Evolutionary conservation across 495 filamentous ascomycete genomes (phyloP).

Genomic region (Talaromyces thailandensis): DNA sequence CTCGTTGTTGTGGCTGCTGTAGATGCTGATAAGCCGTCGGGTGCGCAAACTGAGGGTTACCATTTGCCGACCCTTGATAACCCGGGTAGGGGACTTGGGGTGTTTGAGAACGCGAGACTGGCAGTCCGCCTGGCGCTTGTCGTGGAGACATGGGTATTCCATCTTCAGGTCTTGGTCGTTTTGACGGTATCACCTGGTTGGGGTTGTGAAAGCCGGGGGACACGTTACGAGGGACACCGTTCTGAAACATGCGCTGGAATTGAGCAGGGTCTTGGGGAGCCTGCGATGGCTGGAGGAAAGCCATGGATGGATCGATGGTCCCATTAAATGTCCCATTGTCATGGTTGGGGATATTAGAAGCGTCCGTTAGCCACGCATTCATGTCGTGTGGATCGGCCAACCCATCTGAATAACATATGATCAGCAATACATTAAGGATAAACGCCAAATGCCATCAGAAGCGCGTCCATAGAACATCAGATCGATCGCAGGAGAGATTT

Average conservation of each 20-base stretch:
- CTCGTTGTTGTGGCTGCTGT: conserved; percentile 67
- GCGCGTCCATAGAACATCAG: not conserved
- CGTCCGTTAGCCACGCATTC: conserved; percentile 79
- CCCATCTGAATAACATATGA: conserved; percentile 40
- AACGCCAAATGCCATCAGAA: not conserved
- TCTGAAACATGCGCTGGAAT: conserved; percentile 62
- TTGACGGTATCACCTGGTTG: conserved; percentile 80
- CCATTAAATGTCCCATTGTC: conserved; percentile 69
- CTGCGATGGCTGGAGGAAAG: conserved; percentile 41
- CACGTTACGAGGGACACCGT: conserved; percentile 71
- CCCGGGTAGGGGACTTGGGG: conserved; percentile 63
- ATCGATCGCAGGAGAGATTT: not conserved
- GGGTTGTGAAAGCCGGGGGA: conserved; percentile 67
- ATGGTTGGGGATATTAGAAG: conserved; percentile 59
- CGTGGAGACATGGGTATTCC: conserved; percentile 74
- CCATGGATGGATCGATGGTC: conserved; percentile 45
- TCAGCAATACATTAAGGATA: conserved; percentile 5
- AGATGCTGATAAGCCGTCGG: conserved; percentile 73
- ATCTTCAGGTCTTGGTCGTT: conserved; percentile 80
- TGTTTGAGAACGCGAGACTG: conserved; percentile 85
- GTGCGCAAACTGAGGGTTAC: conserved; percentile 38
- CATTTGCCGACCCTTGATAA: conserved; percentile 52
- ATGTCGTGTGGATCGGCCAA: conserved; percentile 52
- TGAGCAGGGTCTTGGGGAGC: conserved; percentile 52
- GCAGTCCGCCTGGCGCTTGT: conserved; percentile 62